Conservation (phyloP, 306 rosid species). For the Rosa rugosa region DNA sequence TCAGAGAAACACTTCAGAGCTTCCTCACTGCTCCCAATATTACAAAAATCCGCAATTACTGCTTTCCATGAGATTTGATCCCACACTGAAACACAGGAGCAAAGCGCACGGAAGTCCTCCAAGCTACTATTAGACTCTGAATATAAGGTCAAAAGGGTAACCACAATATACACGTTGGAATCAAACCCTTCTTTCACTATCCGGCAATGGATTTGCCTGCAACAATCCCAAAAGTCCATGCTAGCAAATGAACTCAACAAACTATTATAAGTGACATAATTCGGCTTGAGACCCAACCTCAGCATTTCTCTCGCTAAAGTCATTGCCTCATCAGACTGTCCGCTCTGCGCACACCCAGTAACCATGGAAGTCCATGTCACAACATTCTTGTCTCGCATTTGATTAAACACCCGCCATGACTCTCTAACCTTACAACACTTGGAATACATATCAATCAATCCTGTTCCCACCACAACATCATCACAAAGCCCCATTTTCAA, state of each 20-base stretch:
- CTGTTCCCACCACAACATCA: conserved; percentile 43
- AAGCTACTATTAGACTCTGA: conserved; percentile 38
- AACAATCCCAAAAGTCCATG: conserved; percentile 27
- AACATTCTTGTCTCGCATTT: conserved; percentile 37
- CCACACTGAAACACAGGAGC: conserved; percentile 24
- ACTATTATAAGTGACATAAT: conserved; percentile 41
- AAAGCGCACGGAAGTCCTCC: conserved; percentile 44
- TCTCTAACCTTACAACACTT: conserved; percentile 34
- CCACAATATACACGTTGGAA: conserved; percentile 29
- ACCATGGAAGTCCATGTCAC: conserved; percentile 56
- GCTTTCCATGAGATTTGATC: conserved; percentile 48
- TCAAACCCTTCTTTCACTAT: conserved; percentile 42
- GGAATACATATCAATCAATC: conserved; percentile 42
- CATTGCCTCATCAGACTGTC: conserved; percentile 39
- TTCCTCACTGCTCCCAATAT: conserved; percentile 37
- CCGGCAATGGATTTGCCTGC: conserved; percentile 46
- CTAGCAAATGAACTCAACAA: conserved; percentile 43
- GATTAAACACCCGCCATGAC: conserved; percentile 39
- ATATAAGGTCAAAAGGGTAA: conserved; percentile 35
- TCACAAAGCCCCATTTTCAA: conserved; percentile 32
- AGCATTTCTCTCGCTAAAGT: conserved; percentile 41
- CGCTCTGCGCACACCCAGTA: conserved; percentile 36
- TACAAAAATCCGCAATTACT: conserved; percentile 49
- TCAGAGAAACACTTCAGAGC: conserved; percentile 33
- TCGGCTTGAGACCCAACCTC: conserved; percentile 32